phyloP scores from a whole-genome alignment of 495 filamentous ascomycete genomes.

The Penicillium arizonense region DNA sequence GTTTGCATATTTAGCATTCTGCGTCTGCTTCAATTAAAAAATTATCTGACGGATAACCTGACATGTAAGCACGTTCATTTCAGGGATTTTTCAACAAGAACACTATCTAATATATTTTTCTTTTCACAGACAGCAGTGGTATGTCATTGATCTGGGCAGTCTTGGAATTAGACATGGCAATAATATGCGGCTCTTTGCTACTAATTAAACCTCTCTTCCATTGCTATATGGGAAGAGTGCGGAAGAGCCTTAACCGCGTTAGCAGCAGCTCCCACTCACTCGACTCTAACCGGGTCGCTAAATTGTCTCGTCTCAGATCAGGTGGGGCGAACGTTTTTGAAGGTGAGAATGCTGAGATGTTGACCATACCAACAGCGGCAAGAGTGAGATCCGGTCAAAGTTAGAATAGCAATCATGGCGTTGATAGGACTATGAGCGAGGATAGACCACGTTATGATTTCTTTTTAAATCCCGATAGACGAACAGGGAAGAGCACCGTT shows the following conservation, averaged over 20 bases:
- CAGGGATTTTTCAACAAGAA: neutral
- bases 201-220: slow-evolving; percentile 27
- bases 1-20: slow-evolving; percentile 29
- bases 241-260: neutral
- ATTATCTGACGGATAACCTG: slow-evolving; percentile 19
- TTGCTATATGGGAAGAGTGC: slow-evolving; percentile 4
- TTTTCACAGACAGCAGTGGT: slow-evolving; percentile 19
- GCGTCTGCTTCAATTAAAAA: slow-evolving; percentile 18
- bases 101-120: too few relatives aligned
- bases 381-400: too few relatives aligned
- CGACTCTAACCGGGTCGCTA: too few relatives aligned
- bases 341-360: too few relatives aligned
- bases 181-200: slow-evolving; percentile 48
- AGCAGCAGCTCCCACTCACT: neutral
- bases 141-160: slow-evolving; percentile 49
- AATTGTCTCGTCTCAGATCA: too few relatives aligned
- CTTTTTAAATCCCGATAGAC: too few relatives aligned
- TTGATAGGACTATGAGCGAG: too few relatives aligned
- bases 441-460: too few relatives aligned
- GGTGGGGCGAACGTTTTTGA: too few relatives aligned
- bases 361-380: too few relatives aligned
- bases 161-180: slow-evolving; percentile 50
- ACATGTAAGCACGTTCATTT: slow-evolving; percentile 12
- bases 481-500: too few relatives aligned
- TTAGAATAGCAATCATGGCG: too few relatives aligned